Evolutionary conservation across 2,329 filamentous ascomycete genomes (phyloP), one percentile per base, ranked within the genome.

Genomic region (Colletotrichum higginsianum): DNA sequence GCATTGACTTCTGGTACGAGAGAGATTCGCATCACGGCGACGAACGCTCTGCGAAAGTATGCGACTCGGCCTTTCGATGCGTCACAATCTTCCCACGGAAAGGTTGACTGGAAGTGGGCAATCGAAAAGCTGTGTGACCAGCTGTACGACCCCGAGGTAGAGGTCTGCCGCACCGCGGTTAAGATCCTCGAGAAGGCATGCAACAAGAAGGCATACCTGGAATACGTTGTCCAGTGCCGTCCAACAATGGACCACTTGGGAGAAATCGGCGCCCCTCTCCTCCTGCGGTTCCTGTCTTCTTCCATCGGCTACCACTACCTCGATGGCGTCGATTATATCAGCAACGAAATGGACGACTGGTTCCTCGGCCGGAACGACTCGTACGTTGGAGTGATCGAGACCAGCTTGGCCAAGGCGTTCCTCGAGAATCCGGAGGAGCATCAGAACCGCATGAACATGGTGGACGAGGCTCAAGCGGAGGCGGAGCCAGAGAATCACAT

Each of bases 301-400:
- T 98, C 95, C 2, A 96, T 98, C 68, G 96, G 96, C 61, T 99
- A 99, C 79, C 95, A 98, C 81, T 99, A 99, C 81, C 87, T 99
- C 7, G 95, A 98, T 79, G 96, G 95, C 0, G 86, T 99, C 53
- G 97, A 99, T 83, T 99, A 99, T 80, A 99, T 99, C 81, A 98
- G 95, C 73, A 96, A 97, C 79, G 97, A 99, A 81, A 99, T 99
- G 96, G 96, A 99, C 76, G 97, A 99, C 82, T 99, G 96, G 96
- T 99, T 95, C 79, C 87, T 99, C 40, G 96, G 96, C 16, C 91
- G 96, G 55, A 99, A 99, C 79, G 96, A 99, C 80, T 92, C 91
- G n/a, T 99, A 99, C 76, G 96, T 99, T 61, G 89, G 91, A 47
- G 89, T 98, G 50, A 96, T 99, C 50, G 96, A 99, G 81, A 96